These are phyloP conservation scores for Penicillium oxalicum DNA, from an alignment of 2,329 filamentous ascomycete species.

Conservation along the genomic window DNA sequence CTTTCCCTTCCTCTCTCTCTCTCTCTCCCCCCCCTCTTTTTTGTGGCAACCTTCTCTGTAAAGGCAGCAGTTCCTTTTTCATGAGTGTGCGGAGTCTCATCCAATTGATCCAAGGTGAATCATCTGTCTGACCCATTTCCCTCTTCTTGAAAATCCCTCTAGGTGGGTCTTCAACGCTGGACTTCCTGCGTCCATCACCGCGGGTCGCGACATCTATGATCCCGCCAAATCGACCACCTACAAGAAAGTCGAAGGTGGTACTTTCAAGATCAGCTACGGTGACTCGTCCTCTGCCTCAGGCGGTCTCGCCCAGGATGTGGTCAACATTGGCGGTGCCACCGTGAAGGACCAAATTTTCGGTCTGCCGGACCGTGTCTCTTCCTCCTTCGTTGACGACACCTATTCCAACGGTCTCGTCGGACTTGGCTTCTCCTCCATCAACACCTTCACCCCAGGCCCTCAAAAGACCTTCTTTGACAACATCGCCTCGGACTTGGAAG, in stretches of 20 bases:
- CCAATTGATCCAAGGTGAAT: not conserved
- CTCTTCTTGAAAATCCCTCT: not conserved
- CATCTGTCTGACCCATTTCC: not conserved
- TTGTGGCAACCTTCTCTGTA: too few species aligned
- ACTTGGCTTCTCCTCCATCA: slow-evolving; percentile 60
- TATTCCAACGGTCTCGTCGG: slow-evolving; percentile 64
- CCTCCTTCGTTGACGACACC: slow-evolving; percentile 54
- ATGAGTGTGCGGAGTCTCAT: too few species aligned
- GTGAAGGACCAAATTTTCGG: slow-evolving; percentile 61
- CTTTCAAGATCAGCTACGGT: slow-evolving; percentile 63
- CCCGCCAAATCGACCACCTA: slow-evolving; percentile 49
- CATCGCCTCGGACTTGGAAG: slow-evolving; percentile 52
- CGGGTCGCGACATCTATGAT: slow-evolving; percentile 53
- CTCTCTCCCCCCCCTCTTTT: not conserved
- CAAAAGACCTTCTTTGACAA: slow-evolving; percentile 74
- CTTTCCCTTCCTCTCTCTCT: not conserved
- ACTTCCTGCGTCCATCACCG: slow-evolving; percentile 42
- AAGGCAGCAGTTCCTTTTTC: not conserved
- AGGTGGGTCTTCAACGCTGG: slow-evolving; percentile 65
- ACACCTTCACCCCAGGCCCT: slow-evolving; percentile 56
- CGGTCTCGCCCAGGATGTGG: slow-evolving; percentile 59
- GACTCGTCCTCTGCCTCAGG: slow-evolving; percentile 60
- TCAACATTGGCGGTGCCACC: slow-evolving; percentile 60
- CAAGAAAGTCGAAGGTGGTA: slow-evolving; percentile 44
- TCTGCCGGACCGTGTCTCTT: slow-evolving; percentile 55